Evolutionary conservation across 208 protist genomes (phyloP), one percentile per base, ranked within the genome.

Genomic region (Strigomonas oncopelti): DNA sequence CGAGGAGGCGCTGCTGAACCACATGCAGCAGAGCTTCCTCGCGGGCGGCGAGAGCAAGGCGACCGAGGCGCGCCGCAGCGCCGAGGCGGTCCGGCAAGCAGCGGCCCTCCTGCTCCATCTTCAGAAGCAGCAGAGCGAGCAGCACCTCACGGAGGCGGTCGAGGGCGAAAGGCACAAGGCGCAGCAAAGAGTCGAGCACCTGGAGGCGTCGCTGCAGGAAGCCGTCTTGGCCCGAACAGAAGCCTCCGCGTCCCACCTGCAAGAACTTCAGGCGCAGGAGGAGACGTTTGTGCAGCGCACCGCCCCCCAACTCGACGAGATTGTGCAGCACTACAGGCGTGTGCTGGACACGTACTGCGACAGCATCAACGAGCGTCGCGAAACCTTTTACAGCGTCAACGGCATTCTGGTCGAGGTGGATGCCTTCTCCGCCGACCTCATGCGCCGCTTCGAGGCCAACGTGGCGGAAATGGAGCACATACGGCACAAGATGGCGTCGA

Each of bases 321-420:
- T 74, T 27, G 38, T 67, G 20, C 7, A 14, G n/a, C 74, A 77
- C 38, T 84, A 84, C 61, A 28, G 76, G 20, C 69, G 54, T 13
- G 69, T 80, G 38, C 62, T 88, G 1, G 60, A 67, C 0, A 56
- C 73, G 20, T 75, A 84, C 60, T 56, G 71, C 57, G 27, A 61
- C 51, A 70, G 72, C 51, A 71, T 79, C 22, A 55, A 60, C 16
- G 58, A 54, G 13, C 78, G 65, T n/a, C 57, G 70, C 20, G 71
- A 71, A 8, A 75, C 67, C 22, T 83, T 81, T 58, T 71, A 63
- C 63, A 70, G 55, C 25, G 73, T 76, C 25, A 71, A 68, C 20
- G 65, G 65, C 24, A 79, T 78, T 65, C 59, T 88, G 24, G 52
- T 58, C 1, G 78, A 80, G 31, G 66, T 80, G 46, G 75, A 84